Evolutionary conservation across 1,139 yeast species (phyloP).

Genomic region (Williopsis jadinii): DNA sequence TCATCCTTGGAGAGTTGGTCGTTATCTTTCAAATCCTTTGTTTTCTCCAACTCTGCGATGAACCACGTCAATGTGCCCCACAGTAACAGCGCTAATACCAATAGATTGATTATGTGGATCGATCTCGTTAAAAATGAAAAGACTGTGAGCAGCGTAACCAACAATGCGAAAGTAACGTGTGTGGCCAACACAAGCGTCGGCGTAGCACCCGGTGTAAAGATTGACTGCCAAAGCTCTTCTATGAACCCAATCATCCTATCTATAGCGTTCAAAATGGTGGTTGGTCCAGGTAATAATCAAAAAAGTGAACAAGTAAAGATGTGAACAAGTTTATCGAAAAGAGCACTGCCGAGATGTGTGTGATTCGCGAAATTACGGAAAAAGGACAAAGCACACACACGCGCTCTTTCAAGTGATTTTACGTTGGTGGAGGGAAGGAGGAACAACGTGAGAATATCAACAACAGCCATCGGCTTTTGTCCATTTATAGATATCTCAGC

Average conservation of each 20-base stretch:
- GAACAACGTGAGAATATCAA: no score
- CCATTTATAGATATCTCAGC: no score
- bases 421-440: no score
- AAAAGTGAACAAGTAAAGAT: no score
- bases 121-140: conserved; percentile 53
- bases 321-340: no score
- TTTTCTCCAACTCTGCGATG: conserved; percentile 57
- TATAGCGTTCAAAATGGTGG: neutral
- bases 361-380: no score
- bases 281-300: no score
- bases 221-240: conserved; percentile 78
- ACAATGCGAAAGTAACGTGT: conserved; percentile 56
- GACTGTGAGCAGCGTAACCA: conserved; percentile 43
- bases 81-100: conserved; percentile 59
- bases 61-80: conserved; percentile 90
- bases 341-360: no score
- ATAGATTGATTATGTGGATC: conserved; percentile 70
- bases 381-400: no score
- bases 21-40: conserved; percentile 19
- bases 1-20: neutral
- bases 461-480: no score
- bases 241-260: conserved; percentile 32
- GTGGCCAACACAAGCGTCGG: conserved; percentile 84
- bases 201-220: conserved; percentile 90
- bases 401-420: no score